These are phyloP conservation scores for Stenocarpella maydis DNA, from an alignment of 2,329 filamentous ascomycete genomes.

Conservation along the genomic window DNA sequence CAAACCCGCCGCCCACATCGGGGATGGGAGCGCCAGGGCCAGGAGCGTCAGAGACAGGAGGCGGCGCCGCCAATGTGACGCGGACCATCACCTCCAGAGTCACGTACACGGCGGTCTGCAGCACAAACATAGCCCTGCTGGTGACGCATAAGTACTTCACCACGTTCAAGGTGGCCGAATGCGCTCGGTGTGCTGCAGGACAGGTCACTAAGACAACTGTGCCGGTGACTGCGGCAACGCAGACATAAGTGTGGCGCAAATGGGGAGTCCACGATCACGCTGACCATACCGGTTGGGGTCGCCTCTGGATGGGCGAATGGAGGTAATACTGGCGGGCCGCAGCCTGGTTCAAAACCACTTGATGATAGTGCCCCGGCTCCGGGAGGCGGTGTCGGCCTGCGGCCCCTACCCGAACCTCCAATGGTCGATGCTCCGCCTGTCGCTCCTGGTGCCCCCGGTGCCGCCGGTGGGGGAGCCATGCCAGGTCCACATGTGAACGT, in stretches of 20 bases:
- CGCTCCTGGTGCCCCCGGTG: neutral
- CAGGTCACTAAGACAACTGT: slow-evolving; percentile 32
- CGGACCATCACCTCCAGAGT: slow-evolving; percentile 41
- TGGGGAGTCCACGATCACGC: slow-evolving; percentile 45
- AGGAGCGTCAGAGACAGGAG: slow-evolving; percentile 31
- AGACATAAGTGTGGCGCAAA: slow-evolving; percentile 43
- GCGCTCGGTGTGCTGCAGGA: slow-evolving; percentile 36
- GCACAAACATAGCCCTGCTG: slow-evolving; percentile 46
- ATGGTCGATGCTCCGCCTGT: neutral
- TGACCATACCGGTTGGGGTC: slow-evolving; percentile 44
- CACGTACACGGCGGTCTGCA: slow-evolving; percentile 46
- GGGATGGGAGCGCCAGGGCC: slow-evolving; percentile 40
- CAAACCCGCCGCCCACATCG: slow-evolving; percentile 46
- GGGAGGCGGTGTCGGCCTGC: neutral
- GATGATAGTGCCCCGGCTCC: neutral
- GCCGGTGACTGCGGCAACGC: slow-evolving; percentile 43
- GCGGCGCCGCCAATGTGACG: slow-evolving; percentile 11
- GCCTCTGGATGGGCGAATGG: slow-evolving; percentile 30
- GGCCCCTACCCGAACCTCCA: neutral
- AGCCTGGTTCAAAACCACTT: slow-evolving; percentile 1
- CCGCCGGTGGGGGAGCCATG: neutral
- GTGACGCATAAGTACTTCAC: slow-evolving; percentile 45
- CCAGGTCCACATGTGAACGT: neutral
- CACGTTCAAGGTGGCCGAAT: slow-evolving; percentile 41
- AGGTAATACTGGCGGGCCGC: neutral